Evolutionary conservation across 768 basidiomycete species (phyloP), one percentile per base, ranked within the genome.

Genomic region (Tremella mesenterica): DNA sequence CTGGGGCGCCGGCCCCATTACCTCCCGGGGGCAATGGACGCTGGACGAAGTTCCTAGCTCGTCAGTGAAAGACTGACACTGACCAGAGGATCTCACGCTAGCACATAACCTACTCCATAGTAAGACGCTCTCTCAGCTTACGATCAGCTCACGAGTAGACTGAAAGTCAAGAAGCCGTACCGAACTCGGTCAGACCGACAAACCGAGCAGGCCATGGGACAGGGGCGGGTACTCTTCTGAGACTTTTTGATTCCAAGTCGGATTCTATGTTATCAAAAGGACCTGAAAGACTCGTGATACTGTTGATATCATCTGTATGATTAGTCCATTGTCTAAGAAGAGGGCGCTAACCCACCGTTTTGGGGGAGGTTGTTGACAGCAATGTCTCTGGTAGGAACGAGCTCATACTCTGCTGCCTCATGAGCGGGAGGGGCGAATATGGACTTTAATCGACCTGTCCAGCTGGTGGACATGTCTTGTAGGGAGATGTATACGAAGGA

Each of bases 71-170:
- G n/a, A n/a, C n/a, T n/a, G 4, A 8, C 4, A 18, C 6, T 18
- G 8, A 41, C 23, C n/a, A 8, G 38, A 5, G 4, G n/a, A 23
- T n/a, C 38, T 41, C n/a, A 41, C 38, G 45, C 53, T 55, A 71
- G 67, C n/a, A 59, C 48, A 29, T 60, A 56, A 9, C 41, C 14
- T 48, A 51, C 67, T 20, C 69, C 67, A 47, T 67, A 62, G 54
- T 71, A 71, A 12, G 64, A 69, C 2, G 64, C 65, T 54, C 73
- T 58, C 53, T 75, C 73, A 12, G 69, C 64, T 41, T 41, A 18
- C 14, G n/a, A 41, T 41, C 38, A 41, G 38, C 4, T 18, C 14
- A 8, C n/a, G n/a, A n/a, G n/a, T n/a, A 29, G 10, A 4, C 47
- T 9, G 16, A 4, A 7, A 30, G 14, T 30, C 7, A 47, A 30